Conservation (phyloP, 2,329 filamentous ascomycete genomes). For the Aureobasidium pullulans region DNA sequence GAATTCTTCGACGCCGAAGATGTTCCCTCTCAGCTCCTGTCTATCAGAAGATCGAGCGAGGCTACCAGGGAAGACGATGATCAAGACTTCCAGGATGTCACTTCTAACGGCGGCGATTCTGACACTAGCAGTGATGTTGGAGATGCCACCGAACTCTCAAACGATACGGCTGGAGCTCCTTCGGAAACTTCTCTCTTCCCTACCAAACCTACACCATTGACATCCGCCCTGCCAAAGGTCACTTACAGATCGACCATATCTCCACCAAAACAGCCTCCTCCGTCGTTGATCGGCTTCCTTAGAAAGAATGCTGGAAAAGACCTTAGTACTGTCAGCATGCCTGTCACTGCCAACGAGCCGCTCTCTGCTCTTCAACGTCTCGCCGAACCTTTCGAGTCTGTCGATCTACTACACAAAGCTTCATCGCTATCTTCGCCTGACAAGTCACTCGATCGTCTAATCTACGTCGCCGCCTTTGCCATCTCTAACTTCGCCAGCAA, state of each 20-base stretch:
- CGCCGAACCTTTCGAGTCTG: constrained; percentile 88
- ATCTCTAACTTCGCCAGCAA: constrained; percentile 76
- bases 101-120: constrained; percentile 46
- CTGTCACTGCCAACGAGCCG: constrained; percentile 92
- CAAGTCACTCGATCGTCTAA: constrained; percentile 62
- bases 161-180: constrained; percentile 19
- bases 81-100: constrained; percentile 32
- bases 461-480: constrained; percentile 85
- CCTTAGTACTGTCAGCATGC: constrained; percentile 93
- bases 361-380: constrained; percentile 79
- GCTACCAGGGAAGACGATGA: constrained; percentile 50
- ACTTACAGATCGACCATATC: constrained; percentile 63
- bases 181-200: constrained; percentile 54
- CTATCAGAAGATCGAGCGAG: constrained; percentile 66
- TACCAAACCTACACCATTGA: constrained; percentile 63
- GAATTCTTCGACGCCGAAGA: constrained; percentile 93
- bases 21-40: constrained; percentile 61
- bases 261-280: constrained; percentile 69
- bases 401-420: constrained; percentile 71
- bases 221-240: constrained; percentile 64
- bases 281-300: constrained; percentile 86
- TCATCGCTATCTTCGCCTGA: constrained; percentile 41
- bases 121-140: constrained; percentile 57
- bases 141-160: constrained; percentile 26
- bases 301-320: constrained; percentile 98